Percentiles rank a stretch among this genome's conserved stretches.
Evolutionary conservation across 2,329 filamentous ascomycete species (phyloP).

Genomic region (Penicillium sp.): DNA sequence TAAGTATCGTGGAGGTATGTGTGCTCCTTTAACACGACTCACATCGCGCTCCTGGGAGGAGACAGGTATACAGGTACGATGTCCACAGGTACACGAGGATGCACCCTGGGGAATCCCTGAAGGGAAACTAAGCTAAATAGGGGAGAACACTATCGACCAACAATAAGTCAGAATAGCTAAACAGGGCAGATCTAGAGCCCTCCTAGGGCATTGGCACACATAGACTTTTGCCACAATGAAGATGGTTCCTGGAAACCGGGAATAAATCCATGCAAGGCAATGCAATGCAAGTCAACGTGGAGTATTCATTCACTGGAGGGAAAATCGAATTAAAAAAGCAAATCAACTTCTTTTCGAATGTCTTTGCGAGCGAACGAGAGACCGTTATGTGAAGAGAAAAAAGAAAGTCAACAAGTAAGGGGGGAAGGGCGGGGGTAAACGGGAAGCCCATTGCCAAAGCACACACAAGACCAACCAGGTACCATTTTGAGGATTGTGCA

Average conservation of each 20-base stretch:
- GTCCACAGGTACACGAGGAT: conserved; percentile 6
- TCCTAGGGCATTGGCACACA: conserved; percentile 11
- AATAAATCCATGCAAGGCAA: conserved; percentile 23
- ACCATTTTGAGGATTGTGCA: neutral
- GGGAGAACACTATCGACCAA: neutral
- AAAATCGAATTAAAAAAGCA: conserved; percentile 6
- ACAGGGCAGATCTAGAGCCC: neutral
- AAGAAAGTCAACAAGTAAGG: neutral
- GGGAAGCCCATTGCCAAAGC: neutral
- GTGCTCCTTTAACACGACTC: conserved; percentile 9
- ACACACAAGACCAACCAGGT: neutral
- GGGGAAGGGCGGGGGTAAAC: neutral
- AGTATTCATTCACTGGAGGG: neutral
- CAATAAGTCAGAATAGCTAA: neutral
- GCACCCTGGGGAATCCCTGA: neutral
- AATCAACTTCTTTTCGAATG: neutral
- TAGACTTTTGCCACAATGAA: conserved; percentile 11
- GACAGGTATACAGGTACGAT: neutral
- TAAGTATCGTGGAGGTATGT: neutral
- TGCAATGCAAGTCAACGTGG: conserved; percentile 23
- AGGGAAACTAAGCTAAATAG: neutral
- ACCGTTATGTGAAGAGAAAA: neutral
- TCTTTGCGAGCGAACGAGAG: neutral
- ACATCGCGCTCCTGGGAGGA: conserved; percentile 2
- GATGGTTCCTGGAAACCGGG: conserved; percentile 22